A percentile compares a stretch with the other conserved stretches of the same genome.
Evolutionary conservation across 371 early-diverging fungal genomes (phyloP).

Genomic region (Mortierella sp.): DNA sequence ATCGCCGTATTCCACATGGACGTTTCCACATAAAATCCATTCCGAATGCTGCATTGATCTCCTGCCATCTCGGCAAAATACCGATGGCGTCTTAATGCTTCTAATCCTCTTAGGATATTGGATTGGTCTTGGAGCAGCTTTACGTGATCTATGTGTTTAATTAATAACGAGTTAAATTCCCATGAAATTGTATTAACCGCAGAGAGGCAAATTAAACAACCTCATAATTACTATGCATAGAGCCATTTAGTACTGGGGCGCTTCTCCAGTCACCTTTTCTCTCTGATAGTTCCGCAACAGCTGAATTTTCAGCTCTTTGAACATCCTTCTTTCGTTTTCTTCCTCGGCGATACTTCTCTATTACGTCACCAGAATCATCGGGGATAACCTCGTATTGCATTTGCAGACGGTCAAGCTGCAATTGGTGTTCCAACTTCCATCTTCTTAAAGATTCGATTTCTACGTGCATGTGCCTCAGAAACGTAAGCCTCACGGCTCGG

Average conservation of each 20-base stretch:
- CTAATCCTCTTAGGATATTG: constrained; percentile 8
- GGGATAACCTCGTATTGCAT: not conserved
- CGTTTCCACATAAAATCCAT: constrained; percentile 10
- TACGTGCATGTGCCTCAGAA: not conserved
- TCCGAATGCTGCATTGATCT: not conserved
- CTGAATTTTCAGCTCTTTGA: not conserved
- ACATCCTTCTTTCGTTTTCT: constrained; percentile 13
- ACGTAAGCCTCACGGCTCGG: not conserved
- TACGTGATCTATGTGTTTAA: not conserved
- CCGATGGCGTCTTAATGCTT: constrained; percentile 4
- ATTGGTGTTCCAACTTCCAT: constrained; percentile 19
- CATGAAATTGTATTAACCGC: too few species aligned
- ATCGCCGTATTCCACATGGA: constrained; percentile 17
- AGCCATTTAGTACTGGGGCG: not conserved
- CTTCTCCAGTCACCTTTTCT: not conserved
- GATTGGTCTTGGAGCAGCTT: not conserved
- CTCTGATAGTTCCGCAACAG: not conserved
- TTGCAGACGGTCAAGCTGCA: not conserved
- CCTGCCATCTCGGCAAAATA: constrained; percentile 21
- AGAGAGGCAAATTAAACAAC: not conserved
- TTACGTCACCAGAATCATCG: not conserved
- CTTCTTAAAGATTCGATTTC: constrained; percentile 17
- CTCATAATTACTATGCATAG: not conserved
- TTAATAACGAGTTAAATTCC: not conserved
- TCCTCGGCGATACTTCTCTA: not conserved